phyloP scores from a whole-genome alignment of 164 flowering plant genomes.

The Kingdonia uniflora region DNA sequence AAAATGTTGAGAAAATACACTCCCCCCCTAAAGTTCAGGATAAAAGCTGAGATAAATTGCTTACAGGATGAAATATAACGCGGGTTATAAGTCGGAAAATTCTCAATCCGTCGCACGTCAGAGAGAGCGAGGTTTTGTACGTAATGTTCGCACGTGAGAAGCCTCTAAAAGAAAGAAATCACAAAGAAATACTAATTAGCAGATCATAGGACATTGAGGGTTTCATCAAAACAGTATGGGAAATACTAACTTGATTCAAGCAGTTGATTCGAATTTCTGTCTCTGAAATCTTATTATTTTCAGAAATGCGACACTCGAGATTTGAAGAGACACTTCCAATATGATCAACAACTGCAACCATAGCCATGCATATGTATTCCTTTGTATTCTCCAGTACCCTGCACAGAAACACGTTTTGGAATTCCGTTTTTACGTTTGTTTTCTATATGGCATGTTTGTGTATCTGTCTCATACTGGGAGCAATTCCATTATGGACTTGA shows the following conservation, averaged over 20 bases:
- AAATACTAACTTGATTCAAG: constrained; percentile 45
- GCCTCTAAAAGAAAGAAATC: constrained; percentile 26
- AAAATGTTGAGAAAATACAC: background rate
- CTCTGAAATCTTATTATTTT: constrained; percentile 19
- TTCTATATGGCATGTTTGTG: no score
- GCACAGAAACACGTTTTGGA: constrained; percentile 6
- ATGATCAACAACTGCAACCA: constrained; percentile 75
- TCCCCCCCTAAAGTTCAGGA: background rate
- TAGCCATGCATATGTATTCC: constrained; percentile 62
- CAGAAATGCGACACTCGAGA: constrained; percentile 28
- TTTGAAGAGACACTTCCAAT: constrained; percentile 59
- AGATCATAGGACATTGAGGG: background rate
- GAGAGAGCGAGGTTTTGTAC: constrained; percentile 34
- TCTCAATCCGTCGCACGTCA: constrained; percentile 21
- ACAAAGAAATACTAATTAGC: background rate
- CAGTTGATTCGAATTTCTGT: constrained; percentile 41
- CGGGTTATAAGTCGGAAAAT: constrained; percentile 21
- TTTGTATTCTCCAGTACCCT: constrained; percentile 59
- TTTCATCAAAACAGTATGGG: background rate
- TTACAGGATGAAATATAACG: constrained; percentile 37
- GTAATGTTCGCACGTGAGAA: constrained; percentile 30
- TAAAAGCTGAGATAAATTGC: background rate
- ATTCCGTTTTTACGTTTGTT: background rate
- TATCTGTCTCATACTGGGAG: no score
- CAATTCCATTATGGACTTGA: no score